These are phyloP conservation scores for Chaetomium sp. DNA, from an alignment of 2,329 filamentous ascomycete species.

Conservation along the genomic window DNA sequence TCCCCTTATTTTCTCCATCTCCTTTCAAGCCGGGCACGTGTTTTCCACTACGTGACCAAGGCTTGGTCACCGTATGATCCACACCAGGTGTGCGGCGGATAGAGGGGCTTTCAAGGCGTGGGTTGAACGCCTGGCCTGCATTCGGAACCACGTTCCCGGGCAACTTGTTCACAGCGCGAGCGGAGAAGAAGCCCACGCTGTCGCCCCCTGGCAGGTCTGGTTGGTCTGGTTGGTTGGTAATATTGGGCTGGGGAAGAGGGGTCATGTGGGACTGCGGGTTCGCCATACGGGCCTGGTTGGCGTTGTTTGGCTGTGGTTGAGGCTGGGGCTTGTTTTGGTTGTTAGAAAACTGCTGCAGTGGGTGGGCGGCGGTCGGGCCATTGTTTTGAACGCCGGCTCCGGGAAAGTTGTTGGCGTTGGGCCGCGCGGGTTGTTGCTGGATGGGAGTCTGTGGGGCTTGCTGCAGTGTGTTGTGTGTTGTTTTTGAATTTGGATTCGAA, in stretches of 20 bases:
- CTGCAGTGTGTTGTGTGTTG: slow-evolving; percentile 26
- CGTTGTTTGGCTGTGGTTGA: slow-evolving; percentile 8
- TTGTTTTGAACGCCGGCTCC: slow-evolving; percentile 18
- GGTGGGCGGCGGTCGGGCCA: slow-evolving; percentile 10
- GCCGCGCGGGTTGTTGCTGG: slow-evolving; percentile 17
- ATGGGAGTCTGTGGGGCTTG: slow-evolving; percentile 24
- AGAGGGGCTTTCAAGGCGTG: slow-evolving; percentile 70
- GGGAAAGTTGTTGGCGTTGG: slow-evolving; percentile 16
- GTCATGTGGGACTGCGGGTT: slow-evolving; percentile 27
- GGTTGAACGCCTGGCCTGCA: slow-evolving; percentile 58
- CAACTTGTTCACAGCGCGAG: slow-evolving; percentile 54
- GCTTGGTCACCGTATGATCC: slow-evolving; percentile 71
- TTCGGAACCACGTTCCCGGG: slow-evolving; percentile 42
- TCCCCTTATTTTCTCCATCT: neutral
- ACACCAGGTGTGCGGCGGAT: slow-evolving; percentile 85
- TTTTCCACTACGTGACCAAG: slow-evolving; percentile 53
- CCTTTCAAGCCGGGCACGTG: slow-evolving; percentile 40
- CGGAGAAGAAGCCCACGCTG: slow-evolving; percentile 62
- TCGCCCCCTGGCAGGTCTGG: slow-evolving; percentile 28
- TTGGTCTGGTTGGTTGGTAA: neutral
- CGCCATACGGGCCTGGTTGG: neutral
- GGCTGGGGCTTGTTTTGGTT: slow-evolving; percentile 15
- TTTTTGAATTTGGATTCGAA: slow-evolving; percentile 25
- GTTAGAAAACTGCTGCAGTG: slow-evolving; percentile 19
- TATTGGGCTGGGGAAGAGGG: slow-evolving; percentile 22